phyloP scores from a whole-genome alignment of 2,329 filamentous ascomycete genomes.

The Aspergillus ibericus region DNA sequence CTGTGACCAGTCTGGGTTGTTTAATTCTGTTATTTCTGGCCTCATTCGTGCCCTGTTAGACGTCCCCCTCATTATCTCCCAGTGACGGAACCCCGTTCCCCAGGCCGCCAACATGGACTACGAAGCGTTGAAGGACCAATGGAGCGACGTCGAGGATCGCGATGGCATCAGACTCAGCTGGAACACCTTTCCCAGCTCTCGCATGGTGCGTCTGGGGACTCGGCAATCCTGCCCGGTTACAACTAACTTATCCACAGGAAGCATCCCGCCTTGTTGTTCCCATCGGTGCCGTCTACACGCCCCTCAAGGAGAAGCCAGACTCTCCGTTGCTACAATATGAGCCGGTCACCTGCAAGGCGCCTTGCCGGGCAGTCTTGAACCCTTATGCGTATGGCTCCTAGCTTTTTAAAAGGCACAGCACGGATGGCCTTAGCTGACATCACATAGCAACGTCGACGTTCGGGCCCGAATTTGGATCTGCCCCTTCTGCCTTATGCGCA shows the following conservation, averaged over 20 bases:
- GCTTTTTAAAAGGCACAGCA: background rate
- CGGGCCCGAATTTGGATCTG: conserved; percentile 68
- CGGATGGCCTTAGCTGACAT: conserved; percentile 25
- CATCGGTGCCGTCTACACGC: conserved; percentile 93
- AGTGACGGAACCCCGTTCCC: conserved; percentile 23
- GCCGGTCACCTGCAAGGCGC: conserved; percentile 93
- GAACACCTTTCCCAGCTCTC: conserved; percentile 98
- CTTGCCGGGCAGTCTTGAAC: conserved; percentile 93
- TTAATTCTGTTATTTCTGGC: conserved; percentile 18
- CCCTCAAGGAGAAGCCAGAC: conserved; percentile 87
- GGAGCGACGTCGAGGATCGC: conserved; percentile 93
- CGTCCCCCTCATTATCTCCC: conserved; percentile 25
- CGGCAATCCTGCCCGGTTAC: conserved; percentile 11
- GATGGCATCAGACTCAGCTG: conserved; percentile 96
- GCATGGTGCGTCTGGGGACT: conserved; percentile 68
- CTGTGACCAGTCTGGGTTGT: conserved; percentile 22
- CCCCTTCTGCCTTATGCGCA: conserved; percentile 67
- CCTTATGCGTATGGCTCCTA: conserved; percentile 76
- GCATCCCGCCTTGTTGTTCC: conserved; percentile 91
- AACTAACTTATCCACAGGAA: conserved; percentile 61
- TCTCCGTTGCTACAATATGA: conserved; percentile 91
- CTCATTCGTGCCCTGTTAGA: conserved; percentile 18
- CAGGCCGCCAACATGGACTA: conserved; percentile 70
- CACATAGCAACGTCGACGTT: conserved; percentile 61
- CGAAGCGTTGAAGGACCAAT: conserved; percentile 90